Evolutionary conservation across 73 alveolate species (phyloP).

Genomic region (Paramecium primaurelia): DNA sequence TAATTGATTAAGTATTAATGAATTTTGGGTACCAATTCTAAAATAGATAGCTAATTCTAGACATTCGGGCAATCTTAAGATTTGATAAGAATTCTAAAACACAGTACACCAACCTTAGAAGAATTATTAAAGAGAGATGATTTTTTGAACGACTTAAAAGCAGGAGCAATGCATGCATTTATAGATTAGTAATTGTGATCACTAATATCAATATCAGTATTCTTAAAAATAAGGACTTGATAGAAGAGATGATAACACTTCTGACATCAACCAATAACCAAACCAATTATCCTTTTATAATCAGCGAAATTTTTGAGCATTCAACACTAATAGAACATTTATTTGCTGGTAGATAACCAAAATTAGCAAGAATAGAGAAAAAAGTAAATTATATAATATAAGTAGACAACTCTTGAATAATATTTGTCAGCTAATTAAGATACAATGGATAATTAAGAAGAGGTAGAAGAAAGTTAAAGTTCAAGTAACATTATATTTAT

Average conservation of each 20-base stretch:
- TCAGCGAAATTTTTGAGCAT: not conserved
- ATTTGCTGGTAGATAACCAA: not conserved
- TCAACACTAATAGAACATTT: not conserved
- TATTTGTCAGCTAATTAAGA: not conserved
- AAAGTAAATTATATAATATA: not conserved
- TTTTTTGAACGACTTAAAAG: not conserved
- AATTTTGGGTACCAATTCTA: constrained; percentile 11
- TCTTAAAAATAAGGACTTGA: not conserved
- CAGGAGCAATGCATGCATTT: not conserved
- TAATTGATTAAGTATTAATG: not conserved
- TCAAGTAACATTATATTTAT: not conserved
- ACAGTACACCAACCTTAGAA: not conserved
- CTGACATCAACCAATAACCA: not conserved
- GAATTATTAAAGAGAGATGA: not conserved
- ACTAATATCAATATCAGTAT: not conserved
- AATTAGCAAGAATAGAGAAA: not conserved
- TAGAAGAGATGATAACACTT: not conserved
- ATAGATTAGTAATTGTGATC: not conserved
- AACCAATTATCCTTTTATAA: not conserved
- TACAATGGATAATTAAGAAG: not conserved
- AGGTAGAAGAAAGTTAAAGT: not conserved
- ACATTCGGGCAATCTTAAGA: not conserved
- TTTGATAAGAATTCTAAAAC: not conserved
- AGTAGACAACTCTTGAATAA: not conserved
- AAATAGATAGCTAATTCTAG: constrained; percentile 2